Percentiles rank a stretch among this genome's conserved stretches.
These are phyloP conservation scores for Phialophora tarda DNA, from an alignment of 2,329 filamentous ascomycete species.

Conservation along the genomic window DNA sequence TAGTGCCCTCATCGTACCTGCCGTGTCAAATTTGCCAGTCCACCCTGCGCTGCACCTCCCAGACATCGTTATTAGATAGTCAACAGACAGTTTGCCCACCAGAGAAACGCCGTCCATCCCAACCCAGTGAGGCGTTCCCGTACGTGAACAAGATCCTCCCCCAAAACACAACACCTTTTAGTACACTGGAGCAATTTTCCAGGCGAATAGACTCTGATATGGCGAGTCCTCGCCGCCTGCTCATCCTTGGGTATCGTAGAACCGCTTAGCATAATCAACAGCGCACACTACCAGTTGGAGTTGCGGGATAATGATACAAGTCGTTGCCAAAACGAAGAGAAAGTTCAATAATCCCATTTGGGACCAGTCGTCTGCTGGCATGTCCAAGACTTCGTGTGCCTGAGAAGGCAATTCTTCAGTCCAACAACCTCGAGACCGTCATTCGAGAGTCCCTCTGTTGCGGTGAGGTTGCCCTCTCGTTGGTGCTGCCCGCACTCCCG, in stretches of 20 bases:
- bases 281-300: background rate
- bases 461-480: background rate
- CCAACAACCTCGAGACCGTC: constrained; percentile 32
- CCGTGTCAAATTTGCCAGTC: background rate
- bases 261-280: background rate
- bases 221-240: background rate
- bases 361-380: background rate
- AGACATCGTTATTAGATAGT: background rate
- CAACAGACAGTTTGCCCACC: background rate
- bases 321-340: background rate
- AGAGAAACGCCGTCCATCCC: background rate
- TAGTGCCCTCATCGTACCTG: background rate
- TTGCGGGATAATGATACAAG: constrained; percentile 10
- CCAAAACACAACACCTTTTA: background rate
- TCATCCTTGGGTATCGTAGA: constrained; percentile 15
- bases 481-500: background rate
- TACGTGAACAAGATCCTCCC: background rate
- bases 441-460: constrained; percentile 31
- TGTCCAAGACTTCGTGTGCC: background rate
- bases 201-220: background rate
- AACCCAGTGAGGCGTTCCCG: background rate
- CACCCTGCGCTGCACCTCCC: background rate
- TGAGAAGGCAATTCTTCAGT: constrained; percentile 6
- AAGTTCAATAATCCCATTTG: background rate
- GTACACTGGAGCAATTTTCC: background rate